Base-by-base conservation (phyloP, 2,329 filamentous ascomycete genomes). In the Fusarium armeniacum region DNA sequence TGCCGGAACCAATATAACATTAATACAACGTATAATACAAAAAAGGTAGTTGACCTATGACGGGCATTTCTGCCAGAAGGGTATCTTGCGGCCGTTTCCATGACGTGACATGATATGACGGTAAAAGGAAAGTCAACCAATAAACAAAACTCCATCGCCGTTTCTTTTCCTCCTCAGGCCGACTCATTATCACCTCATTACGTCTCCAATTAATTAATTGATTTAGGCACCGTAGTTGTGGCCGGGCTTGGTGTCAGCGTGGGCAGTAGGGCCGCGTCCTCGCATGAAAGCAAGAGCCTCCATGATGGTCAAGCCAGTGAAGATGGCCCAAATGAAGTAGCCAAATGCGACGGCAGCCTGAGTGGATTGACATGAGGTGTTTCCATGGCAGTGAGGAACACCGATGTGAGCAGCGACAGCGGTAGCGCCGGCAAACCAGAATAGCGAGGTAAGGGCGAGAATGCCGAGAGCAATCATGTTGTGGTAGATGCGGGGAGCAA, bases 361-460 rank as follows among this genome's bases (percentile, higher is more conserved):
- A 11, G 86, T 81, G 13, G 86, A 82, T 45, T 83, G 83, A 78
- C 92, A 94, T 18, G 82, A 83, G 20, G 79, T 81, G 50, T 80
- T 81, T 43, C 81, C 83, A 75, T 88, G 90, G 59, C 85, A 81
- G 11, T 77, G 79, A 0, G 87, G 81, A 18, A 86, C 84, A 55
- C 87, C 86, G 60, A 93, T 80, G 58, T 84, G 84, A 22, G 89
- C 90, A 0, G 91, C 93, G 13, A 94, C 80, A 0, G 93, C 93
- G 70, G 97, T 90, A 74, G 93, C 91, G 9, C 93, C 93, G 1
- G 91, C 90, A 76, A 98, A 96, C 94, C 94, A 97, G 83, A 97
- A 97, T 59, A 97, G 84, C 81, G 91, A 90, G 12, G 93, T 96
- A 26, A 96, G 71, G 47, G 83, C 83, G 75, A 97, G 92, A 33